These are phyloP conservation scores for Cymbidium sinense DNA, from an alignment of 106 monocot genomes.

Conservation along the genomic window DNA sequence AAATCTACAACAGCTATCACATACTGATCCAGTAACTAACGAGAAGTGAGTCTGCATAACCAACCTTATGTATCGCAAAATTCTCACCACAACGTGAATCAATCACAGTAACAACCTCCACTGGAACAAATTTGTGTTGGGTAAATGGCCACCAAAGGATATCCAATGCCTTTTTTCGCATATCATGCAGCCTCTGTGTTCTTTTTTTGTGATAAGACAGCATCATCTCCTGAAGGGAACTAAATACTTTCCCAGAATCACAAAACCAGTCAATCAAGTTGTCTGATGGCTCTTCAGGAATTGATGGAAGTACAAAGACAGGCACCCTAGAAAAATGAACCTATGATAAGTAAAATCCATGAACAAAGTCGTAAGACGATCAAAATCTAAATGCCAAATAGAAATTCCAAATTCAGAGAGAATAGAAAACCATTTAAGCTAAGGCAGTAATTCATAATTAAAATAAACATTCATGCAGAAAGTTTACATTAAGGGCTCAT, in stretches of 20 bases:
- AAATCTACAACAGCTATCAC: not conserved
- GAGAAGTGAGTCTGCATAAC: slow-evolving; percentile 9
- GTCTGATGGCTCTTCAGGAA: slow-evolving; percentile 65
- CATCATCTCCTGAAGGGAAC: slow-evolving; percentile 53
- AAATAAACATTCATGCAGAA: not conserved
- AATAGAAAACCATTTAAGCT: not conserved
- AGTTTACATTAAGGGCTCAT: not conserved
- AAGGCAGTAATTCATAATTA: not conserved
- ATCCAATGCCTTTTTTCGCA: slow-evolving; percentile 60
- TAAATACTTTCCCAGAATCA: slow-evolving; percentile 54
- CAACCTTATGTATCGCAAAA: slow-evolving; percentile 88
- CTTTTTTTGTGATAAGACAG: slow-evolving; percentile 52
- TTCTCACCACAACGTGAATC: slow-evolving; percentile 93
- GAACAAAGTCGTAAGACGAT: not conserved
- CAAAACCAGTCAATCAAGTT: slow-evolving; percentile 80
- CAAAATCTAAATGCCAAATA: not conserved
- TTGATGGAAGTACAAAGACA: slow-evolving; percentile 67
- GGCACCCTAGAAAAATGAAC: slow-evolving; percentile 39
- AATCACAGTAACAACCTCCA: slow-evolving; percentile 73
- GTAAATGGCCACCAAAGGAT: slow-evolving; percentile 99
- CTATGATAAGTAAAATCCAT: slow-evolving; percentile 3
- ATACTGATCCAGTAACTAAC: not conserved
- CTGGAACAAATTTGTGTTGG: slow-evolving; percentile 79
- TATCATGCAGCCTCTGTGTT: slow-evolving; percentile 54
- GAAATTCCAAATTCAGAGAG: not conserved